Base-by-base conservation (phyloP, 352 stramenopile genomes). In the Sclerospora graminicola region DNA sequence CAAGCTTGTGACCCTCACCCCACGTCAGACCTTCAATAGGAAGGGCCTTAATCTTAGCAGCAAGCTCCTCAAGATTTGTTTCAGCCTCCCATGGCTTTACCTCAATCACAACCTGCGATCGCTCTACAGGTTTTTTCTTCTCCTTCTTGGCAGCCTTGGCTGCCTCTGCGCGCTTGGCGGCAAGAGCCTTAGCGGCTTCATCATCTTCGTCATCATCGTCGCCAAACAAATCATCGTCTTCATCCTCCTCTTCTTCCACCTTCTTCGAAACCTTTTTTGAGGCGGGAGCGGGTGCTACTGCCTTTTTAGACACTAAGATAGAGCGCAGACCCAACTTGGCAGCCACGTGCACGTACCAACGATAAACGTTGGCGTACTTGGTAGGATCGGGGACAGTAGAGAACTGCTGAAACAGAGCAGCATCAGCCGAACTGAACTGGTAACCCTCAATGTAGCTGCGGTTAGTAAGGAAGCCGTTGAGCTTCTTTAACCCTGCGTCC, bases 401-500 rank as follows among this genome's bases (percentile, higher is more conserved):
- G 43, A 82, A 57, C 51, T 81, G 57, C 28, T 57, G 40, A 50
- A 89, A 89, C 10, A 79, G 33, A n/a, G 58, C 55, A 10, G 65
- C 61, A 50, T 93, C 82, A 24, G 69, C 69, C 8, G 66, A 55
- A 37, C 68, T 80, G 48, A 88, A 87, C 30, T 70, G 57, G 61
- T 61, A 90, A 39, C 77, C 82, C 37, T 84, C 72, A 24, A 93
- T 63, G 64, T 93, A 93, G 40, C 67, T 85, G 40, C 71, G 71
- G 51, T 64, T 64, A 20, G 62, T 79, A 30, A 93, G 74, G 69
- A 84, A 93, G 51, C 76, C 72, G 53, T 86, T 86, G 1, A 86
- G 69, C 62, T 86, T 86, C 62, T 82, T 82, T 30, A 86, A 53
- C 54, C 71, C 74, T 13, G 60, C 53, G 45, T 73, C 63, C 43